A percentile compares a stretch with the other conserved stretches of the same genome.
Evolutionary conservation across 2,329 filamentous ascomycete genomes (phyloP).

Genomic region (Claviceps sp.): DNA sequence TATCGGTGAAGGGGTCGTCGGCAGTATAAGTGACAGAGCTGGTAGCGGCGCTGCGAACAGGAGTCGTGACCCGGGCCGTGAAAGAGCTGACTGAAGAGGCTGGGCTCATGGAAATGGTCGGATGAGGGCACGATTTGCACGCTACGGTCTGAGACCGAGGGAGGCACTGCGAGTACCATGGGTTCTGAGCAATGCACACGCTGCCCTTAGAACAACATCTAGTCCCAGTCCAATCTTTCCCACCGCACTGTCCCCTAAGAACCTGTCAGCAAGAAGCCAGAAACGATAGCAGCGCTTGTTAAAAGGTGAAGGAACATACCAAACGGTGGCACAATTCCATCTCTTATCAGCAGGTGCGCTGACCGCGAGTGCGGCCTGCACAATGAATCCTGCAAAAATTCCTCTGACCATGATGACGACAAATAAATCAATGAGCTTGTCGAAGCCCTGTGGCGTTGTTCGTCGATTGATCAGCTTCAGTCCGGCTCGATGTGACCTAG

Average conservation of each 20-base stretch:
- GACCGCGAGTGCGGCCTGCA: slow-evolving; percentile 16
- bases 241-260: slow-evolving; percentile 28
- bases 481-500: not conserved
- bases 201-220: slow-evolving; percentile 29
- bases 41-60: not conserved
- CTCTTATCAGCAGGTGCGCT: slow-evolving; percentile 26
- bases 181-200: slow-evolving; percentile 21
- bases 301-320: slow-evolving; percentile 15
- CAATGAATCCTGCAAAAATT: not conserved
- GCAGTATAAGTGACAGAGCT: not conserved
- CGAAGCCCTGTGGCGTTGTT: not conserved
- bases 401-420: not conserved
- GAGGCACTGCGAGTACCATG: slow-evolving; percentile 25
- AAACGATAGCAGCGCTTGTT: not conserved
- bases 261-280: not conserved
- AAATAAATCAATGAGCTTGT: not conserved
- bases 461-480: not conserved
- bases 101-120: slow-evolving; percentile 29
- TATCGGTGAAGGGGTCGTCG: not conserved
- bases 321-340: slow-evolving; percentile 22
- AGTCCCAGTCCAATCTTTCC: slow-evolving; percentile 28
- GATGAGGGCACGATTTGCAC: slow-evolving; percentile 10
- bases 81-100: slow-evolving; percentile 11
- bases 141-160: slow-evolving; percentile 9
- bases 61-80: not conserved